Conservation (phyloP, 768 basidiomycete genomes). For the Phylloporus sp. region DNA sequence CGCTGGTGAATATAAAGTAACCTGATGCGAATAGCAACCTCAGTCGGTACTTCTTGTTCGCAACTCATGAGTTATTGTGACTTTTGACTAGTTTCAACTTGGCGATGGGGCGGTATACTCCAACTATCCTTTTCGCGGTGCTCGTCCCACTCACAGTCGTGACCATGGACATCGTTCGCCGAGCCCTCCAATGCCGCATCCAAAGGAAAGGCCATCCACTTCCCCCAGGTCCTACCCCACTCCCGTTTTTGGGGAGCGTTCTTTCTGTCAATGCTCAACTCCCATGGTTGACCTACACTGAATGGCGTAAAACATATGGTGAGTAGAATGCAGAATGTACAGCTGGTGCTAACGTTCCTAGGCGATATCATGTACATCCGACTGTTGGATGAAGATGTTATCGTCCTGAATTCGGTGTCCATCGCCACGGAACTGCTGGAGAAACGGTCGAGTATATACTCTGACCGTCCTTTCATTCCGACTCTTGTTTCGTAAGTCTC, state of each 20-base stretch:
- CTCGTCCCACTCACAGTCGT: not conserved
- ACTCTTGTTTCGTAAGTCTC: not conserved
- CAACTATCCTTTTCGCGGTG: not conserved
- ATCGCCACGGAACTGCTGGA: not conserved
- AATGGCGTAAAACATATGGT: constrained; percentile 7
- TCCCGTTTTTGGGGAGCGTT: constrained; percentile 3
- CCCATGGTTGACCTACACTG: constrained; percentile 6
- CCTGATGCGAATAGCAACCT: too few relatives aligned
- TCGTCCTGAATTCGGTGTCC: not conserved
- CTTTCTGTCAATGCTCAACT: not conserved
- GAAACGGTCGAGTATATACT: not conserved
- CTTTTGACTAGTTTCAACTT: too few relatives aligned
- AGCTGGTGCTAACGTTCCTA: not conserved
- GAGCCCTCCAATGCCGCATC: not conserved
- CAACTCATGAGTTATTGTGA: too few relatives aligned
- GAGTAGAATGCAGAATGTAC: not conserved
- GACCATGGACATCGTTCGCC: not conserved
- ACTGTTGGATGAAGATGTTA: not conserved
- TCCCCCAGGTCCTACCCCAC: constrained; percentile 7
- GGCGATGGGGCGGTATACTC: not conserved
- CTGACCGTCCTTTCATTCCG: constrained; percentile 1
- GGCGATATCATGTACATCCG: constrained; percentile 1
- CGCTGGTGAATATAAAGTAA: too few relatives aligned
- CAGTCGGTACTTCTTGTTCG: too few relatives aligned
- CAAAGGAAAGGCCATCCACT: not conserved